A percentile compares a stretch with the other conserved stretches of the same genome.
These are phyloP conservation scores for Beauveria brongniartii DNA, from an alignment of 2,329 filamentous ascomycete genomes.

Conservation along the genomic window DNA sequence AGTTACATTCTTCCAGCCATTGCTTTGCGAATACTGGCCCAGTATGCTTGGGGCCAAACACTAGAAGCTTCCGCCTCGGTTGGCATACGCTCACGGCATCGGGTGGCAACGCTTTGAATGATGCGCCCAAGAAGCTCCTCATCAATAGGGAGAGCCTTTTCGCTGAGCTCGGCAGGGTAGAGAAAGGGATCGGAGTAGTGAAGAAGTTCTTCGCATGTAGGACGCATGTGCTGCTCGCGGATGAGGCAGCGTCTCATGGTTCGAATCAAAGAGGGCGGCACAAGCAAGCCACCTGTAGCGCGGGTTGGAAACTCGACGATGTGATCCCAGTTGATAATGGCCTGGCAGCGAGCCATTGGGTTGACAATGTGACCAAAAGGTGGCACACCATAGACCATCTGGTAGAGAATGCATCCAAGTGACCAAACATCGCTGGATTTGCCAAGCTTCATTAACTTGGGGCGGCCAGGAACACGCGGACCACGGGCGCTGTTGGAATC, in stretches of 20 bases:
- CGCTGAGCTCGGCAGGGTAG: constrained; percentile 50
- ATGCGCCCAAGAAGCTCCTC: constrained; percentile 55
- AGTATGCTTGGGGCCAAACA: constrained; percentile 55
- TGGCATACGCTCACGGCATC: constrained; percentile 51
- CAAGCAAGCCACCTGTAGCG: constrained; percentile 56
- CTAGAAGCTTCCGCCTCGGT: constrained; percentile 47
- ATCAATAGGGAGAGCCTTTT: constrained; percentile 49
- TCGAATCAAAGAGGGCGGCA: constrained; percentile 50
- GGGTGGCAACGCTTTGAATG: constrained; percentile 52
- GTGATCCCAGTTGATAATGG: constrained; percentile 74
- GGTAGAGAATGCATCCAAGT: constrained; percentile 91
- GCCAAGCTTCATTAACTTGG: constrained; percentile 87
- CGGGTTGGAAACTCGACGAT: constrained; percentile 62
- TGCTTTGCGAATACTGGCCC: constrained; percentile 49
- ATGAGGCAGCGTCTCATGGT: constrained; percentile 57
- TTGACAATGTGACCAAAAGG: constrained; percentile 90
- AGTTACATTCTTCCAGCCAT: constrained; percentile 26
- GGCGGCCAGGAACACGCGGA: constrained; percentile 31
- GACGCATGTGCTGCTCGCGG: constrained; percentile 53
- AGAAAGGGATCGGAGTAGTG: constrained; percentile 53
- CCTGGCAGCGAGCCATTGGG: constrained; percentile 77
- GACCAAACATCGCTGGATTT: constrained; percentile 97
- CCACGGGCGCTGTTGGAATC: constrained; percentile 66
- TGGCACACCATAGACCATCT: constrained; percentile 95
- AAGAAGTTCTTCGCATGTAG: constrained; percentile 56